Percentiles rank a stretch among this genome's conserved stretches.
These are phyloP conservation scores for Phytophthora vignae DNA, from an alignment of 352 stramenopile species.

Conservation along the genomic window DNA sequence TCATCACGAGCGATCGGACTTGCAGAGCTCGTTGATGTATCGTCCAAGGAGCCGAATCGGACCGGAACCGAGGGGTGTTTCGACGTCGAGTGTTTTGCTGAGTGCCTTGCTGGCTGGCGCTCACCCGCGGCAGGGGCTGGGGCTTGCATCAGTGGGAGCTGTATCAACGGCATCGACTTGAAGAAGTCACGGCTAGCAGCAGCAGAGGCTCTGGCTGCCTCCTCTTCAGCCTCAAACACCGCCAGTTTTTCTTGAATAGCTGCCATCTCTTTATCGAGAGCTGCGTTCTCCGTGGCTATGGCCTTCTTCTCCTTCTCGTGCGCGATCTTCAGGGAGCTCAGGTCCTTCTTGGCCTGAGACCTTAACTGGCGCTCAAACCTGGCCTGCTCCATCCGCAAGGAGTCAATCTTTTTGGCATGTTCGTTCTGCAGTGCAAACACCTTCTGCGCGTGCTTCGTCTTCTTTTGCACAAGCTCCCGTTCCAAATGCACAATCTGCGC, in stretches of 20 bases:
- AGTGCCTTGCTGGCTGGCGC: constrained; percentile 27
- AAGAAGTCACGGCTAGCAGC: constrained; percentile 53
- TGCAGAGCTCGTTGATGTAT: constrained; percentile 35
- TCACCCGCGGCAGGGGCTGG: constrained; percentile 25
- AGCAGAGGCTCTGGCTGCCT: constrained; percentile 19
- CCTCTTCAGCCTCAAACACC: constrained; percentile 35
- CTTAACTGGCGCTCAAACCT: constrained; percentile 64
- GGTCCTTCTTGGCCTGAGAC: constrained; percentile 63
- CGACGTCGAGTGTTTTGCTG: constrained; percentile 7
- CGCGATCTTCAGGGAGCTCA: constrained; percentile 47
- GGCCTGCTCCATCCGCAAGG: constrained; percentile 50
- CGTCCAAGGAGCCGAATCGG: constrained; percentile 31
- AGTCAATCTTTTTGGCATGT: constrained; percentile 41
- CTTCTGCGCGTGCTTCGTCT: constrained; percentile 64
- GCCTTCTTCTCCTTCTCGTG: constrained; percentile 62
- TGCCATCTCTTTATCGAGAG: constrained; percentile 43
- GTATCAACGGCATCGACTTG: constrained; percentile 45
- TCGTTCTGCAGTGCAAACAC: constrained; percentile 60
- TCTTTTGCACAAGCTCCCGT: constrained; percentile 62
- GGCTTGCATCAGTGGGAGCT: constrained; percentile 42
- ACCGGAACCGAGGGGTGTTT: constrained; percentile 17
- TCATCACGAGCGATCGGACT: constrained; percentile 25
- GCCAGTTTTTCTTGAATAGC: constrained; percentile 33
- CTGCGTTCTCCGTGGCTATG: constrained; percentile 36
- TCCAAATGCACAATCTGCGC: constrained; percentile 67